Evolutionary conservation across 1,284 basidiomycete genomes (phyloP).

Genomic region (Exobasidium cylindrosporum): DNA sequence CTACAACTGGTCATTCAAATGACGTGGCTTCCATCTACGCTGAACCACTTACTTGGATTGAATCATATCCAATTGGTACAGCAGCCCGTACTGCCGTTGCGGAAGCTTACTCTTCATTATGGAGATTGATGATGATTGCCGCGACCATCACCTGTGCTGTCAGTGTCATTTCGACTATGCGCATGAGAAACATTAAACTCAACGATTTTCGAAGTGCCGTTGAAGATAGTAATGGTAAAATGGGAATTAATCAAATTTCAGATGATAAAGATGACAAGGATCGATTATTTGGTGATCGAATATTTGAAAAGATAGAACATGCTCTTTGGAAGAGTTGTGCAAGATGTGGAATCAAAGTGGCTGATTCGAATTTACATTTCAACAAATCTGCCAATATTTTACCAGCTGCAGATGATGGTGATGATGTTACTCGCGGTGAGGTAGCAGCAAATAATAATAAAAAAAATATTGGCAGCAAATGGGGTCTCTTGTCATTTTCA

Average conservation of each 20-base stretch:
- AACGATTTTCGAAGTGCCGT: conserved; percentile 1
- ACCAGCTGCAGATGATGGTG: too few species aligned
- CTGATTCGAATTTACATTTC: too few species aligned
- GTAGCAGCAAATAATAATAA: too few species aligned
- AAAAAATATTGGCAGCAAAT: too few species aligned
- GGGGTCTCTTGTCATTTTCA: too few species aligned
- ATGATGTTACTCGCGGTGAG: too few species aligned
- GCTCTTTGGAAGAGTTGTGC: neutral
- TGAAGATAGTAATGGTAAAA: neutral
- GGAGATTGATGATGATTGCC: conserved; percentile 17
- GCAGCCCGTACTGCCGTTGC: conserved; percentile 16
- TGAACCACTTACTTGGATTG: conserved; percentile 24
- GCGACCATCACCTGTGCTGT: conserved; percentile 12
- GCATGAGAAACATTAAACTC: conserved; percentile 16
- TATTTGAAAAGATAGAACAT: neutral
- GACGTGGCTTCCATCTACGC: conserved; percentile 12
- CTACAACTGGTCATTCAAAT: neutral
- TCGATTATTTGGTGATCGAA: conserved; percentile 1
- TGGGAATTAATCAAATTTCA: neutral
- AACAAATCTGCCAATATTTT: too few species aligned
- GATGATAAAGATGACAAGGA: neutral
- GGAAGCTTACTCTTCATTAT: conserved; percentile 13
- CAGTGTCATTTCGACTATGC: neutral
- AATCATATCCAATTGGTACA: conserved; percentile 13
- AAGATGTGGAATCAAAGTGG: neutral